phyloP scores from a whole-genome alignment of 331 rosid genomes.

The Saraca asoca region DNA sequence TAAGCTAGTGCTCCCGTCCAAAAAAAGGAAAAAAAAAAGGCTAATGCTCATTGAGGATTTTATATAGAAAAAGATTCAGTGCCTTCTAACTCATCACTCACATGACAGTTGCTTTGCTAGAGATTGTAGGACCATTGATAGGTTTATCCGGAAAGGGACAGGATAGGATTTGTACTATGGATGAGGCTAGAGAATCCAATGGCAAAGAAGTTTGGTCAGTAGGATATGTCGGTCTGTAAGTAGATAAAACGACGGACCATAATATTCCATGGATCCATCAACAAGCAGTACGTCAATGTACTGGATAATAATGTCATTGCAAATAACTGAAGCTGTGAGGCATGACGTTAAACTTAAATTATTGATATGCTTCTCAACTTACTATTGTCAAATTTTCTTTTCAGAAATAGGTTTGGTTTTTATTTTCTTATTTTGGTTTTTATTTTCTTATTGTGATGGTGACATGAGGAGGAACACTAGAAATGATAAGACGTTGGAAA shows the following conservation, averaged over 20 bases:
- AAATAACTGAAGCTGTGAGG: conserved; percentile 14
- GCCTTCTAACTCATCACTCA: conserved; percentile 32
- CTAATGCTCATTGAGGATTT: conserved; percentile 18
- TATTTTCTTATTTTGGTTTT: too few species aligned
- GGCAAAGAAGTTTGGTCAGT: conserved; percentile 29
- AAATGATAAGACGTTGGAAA: too few species aligned
- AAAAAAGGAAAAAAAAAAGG: too few species aligned
- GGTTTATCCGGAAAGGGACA: conserved; percentile 42
- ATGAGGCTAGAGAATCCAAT: conserved; percentile 36
- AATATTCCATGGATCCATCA: conserved; percentile 37
- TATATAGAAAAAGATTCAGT: conserved; percentile 19
- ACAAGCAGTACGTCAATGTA: conserved; percentile 21
- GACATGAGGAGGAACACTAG: too few species aligned
- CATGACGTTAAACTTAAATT: neutral
- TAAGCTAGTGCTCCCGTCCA: conserved; percentile 27
- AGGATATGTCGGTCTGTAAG: conserved; percentile 29
- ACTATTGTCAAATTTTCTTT: neutral
- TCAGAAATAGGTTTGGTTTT: too few species aligned
- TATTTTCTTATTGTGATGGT: too few species aligned
- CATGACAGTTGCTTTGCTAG: neutral
- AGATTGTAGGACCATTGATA: conserved; percentile 37
- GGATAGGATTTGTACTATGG: conserved; percentile 40
- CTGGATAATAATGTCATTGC: conserved; percentile 1
- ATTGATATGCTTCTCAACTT: neutral
- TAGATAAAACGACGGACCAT: conserved; percentile 32